phyloP scores from a whole-genome alignment of 108 stramenopile genomes.

The Cyclotella atomus region DNA sequence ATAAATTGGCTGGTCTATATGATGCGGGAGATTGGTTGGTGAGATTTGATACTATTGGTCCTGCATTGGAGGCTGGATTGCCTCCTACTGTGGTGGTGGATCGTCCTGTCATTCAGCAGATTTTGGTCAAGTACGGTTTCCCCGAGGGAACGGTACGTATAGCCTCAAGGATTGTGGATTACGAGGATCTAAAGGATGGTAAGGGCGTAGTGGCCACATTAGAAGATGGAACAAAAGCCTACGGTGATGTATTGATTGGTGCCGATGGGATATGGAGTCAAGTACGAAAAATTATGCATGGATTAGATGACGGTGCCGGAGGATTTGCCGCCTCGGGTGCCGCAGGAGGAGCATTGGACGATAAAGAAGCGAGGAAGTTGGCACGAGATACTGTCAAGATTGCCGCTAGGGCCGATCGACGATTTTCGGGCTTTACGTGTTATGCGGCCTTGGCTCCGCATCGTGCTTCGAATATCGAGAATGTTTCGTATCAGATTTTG shows the following conservation, averaged over 20 bases:
- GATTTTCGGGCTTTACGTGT: constrained; percentile 90
- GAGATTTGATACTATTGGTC: constrained; percentile 92
- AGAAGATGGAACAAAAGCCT: constrained; percentile 89
- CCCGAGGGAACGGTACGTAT: constrained; percentile 90
- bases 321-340: constrained; percentile 91
- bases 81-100: constrained; percentile 96
- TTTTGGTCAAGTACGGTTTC: constrained; percentile 88
- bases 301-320: constrained; percentile 81
- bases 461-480: constrained; percentile 89
- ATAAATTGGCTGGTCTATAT: constrained; percentile 76
- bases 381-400: constrained; percentile 79
- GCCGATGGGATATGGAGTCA: constrained; percentile 97
- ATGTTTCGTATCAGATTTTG: constrained; percentile 91
- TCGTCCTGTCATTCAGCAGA: constrained; percentile 97
- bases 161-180: constrained; percentile 74
- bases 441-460: constrained; percentile 88
- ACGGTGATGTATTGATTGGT: constrained; percentile 93
- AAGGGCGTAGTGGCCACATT: constrained; percentile 72
- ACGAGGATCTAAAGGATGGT: constrained; percentile 80
- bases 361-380: constrained; percentile 82
- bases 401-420: constrained; percentile 77
- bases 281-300: constrained; percentile 82
- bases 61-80: constrained; percentile 90
- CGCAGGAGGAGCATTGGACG: constrained; percentile 88
- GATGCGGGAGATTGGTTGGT: constrained; percentile 94